Base-by-base conservation (phyloP, 2,329 filamentous ascomycete genomes). In the Alternaria metachromatica region DNA sequence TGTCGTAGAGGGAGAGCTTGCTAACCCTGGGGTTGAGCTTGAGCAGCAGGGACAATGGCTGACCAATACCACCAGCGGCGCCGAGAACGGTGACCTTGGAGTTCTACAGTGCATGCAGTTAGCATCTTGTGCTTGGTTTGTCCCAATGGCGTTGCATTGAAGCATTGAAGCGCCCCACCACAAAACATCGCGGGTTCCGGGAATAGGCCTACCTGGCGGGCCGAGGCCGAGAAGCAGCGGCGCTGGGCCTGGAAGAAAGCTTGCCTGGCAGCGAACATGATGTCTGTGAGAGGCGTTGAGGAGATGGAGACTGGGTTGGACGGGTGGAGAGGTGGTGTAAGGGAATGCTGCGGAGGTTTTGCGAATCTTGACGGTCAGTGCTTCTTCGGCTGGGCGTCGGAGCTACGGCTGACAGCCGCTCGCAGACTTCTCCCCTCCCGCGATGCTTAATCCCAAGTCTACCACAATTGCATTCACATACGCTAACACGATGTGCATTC, bases 51-150 rank as follows among this genome's bases (percentile, higher is more conserved):
- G 96, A 99, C 79, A 99, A 87, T 80, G 96, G 96, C 83, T 99
- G 96, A 83, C 96, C 96, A 86, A 99, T 99, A 84, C 96, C 96
- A 86, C 96, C 96, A 80, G 92, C 92, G 75, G 96, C 96, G 87
- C 96, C 96, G 82, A 98, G 92, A 75, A 99, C 94, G 80, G 94
- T 90, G 78, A 99, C 96, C 89, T 98, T 98, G 85, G 94, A 96
- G 80, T 94, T 89, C 96, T 99, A 73, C 64, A 75, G 26, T 68
- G 28, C 8, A 21, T 30, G 23, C 30, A 33, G 60, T 80, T 62
- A 80, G 76, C 70, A 68, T 65, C 50, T 26, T 57, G 13, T 30
- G 7, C 49, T 5, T 33, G 26, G 9, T 15, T 44, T 18, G 9
- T 55, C 21, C 41, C 69, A 66, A 71, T 68, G 69, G 60, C 54